Base-by-base conservation (phyloP, 2,329 filamentous ascomycete species). In the Neurospora crassa region DNA sequence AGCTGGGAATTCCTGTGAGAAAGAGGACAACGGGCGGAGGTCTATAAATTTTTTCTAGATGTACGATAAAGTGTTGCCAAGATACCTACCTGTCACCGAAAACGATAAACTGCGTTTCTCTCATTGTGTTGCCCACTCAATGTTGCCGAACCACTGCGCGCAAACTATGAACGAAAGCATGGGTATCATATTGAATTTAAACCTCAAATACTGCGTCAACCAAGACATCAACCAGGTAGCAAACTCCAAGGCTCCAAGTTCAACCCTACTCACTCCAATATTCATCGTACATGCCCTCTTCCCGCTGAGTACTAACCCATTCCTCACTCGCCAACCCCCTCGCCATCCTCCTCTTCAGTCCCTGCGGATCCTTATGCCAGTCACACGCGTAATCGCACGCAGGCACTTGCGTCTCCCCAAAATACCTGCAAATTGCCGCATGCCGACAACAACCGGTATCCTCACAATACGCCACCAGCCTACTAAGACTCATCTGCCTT, bases 381-480 rank as follows among this genome's bases (percentile, higher is more conserved):
- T 94, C 92, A 77, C 92, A 94, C 2, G 92, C 92, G 82, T 87
- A 92, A 75, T 93, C 88, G 76, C 92, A 94, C 24, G 83, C 82
- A 1, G 88, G 87, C 14, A 81, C 79, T 63, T 82, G 78, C 18
- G 79, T 79, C 78, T 95, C 92, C 2, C 91, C 92, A 81, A 96
- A 97, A 78, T 96, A 95, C 68, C 86, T 85, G 74, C 88, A 90
- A 70, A 97, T 93, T 34, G 90, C 80, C 68, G 87, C 85, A 78
- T 98, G 95, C 68, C 94, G 87, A 78, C 95, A 98, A 12, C 83
- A 82, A 12, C 83, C 84, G 0, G 89, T 91, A 71, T 88, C 88
- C 80, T 98, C 95, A 79, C 94, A 97, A 78, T 97, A 97, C 11
- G 87, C 82, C 2, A 94, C 87, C 18, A 98, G 83, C 40, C 89